Evolutionary conservation across 768 basidiomycete genomes (phyloP).

Genomic region (Lentinus brumalis): DNA sequence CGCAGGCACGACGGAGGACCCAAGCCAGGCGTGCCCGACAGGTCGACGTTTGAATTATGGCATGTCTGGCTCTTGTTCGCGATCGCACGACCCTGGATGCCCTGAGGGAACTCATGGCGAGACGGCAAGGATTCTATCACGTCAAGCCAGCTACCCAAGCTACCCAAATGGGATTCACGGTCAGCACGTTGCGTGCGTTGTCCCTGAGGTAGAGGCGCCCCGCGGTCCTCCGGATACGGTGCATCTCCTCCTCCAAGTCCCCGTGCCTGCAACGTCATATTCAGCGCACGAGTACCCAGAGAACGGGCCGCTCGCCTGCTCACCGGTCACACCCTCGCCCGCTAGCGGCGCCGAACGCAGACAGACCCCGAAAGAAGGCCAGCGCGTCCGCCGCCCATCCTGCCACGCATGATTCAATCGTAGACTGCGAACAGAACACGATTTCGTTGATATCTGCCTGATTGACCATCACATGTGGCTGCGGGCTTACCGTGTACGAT

Average conservation of each 20-base stretch:
- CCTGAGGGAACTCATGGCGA: no score
- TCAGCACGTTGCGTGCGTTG: no score
- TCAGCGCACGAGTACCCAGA: background rate
- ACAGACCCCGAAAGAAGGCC: conserved; percentile 6
- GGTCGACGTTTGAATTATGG: no score
- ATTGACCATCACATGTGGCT: conserved; percentile 12
- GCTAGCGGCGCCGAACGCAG: background rate
- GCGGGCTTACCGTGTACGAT: conserved; percentile 49
- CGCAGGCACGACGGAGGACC: no score
- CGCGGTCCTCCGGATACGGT: no score
- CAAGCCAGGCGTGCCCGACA: no score
- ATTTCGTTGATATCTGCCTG: conserved; percentile 19
- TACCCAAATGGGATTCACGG: no score
- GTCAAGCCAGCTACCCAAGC: no score
- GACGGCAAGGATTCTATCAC: no score
- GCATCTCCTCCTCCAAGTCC: background rate
- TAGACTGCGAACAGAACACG: conserved; percentile 36
- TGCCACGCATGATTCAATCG: conserved; percentile 30
- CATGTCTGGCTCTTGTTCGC: no score
- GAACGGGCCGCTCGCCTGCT: background rate
- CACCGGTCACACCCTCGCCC: background rate
- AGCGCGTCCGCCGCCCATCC: conserved; percentile 6
- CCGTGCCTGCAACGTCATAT: conserved; percentile 26
- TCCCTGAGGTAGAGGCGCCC: no score
- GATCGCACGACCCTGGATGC: no score